Evolutionary conservation across 1,139 yeast species (phyloP).

Genomic region (Magnusiomyces suaveolens): DNA sequence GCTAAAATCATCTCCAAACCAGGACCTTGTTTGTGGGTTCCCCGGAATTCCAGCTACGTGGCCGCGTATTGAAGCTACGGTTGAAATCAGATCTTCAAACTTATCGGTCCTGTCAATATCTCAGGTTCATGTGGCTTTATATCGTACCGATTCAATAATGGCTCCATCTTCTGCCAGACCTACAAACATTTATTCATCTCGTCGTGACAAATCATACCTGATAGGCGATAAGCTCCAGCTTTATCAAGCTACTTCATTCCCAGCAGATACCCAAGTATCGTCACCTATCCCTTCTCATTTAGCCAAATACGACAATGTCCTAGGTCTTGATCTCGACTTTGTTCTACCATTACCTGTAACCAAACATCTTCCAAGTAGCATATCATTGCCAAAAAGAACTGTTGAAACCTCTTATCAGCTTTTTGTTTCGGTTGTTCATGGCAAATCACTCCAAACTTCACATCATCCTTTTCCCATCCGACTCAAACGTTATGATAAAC

Average conservation of each 20-base stretch:
- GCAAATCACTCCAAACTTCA: slow-evolving; percentile 19
- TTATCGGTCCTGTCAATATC: slow-evolving; percentile 23
- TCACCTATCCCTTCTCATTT: neutral
- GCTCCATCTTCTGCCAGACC: slow-evolving; percentile 31
- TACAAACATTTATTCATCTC: slow-evolving; percentile 24
- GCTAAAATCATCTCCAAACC: slow-evolving; percentile 33
- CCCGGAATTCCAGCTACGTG: slow-evolving; percentile 37
- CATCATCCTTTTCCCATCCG: slow-evolving; percentile 32
- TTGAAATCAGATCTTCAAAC: slow-evolving; percentile 31
- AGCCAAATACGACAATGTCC: slow-evolving; percentile 22
- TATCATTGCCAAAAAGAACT: slow-evolving; percentile 27
- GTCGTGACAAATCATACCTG: slow-evolving; percentile 31
- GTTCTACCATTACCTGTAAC: slow-evolving; percentile 30
- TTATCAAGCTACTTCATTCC: slow-evolving; percentile 24
- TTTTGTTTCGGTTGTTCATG: slow-evolving; percentile 28
- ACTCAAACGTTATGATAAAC: slow-evolving; percentile 33
- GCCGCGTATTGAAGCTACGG: slow-evolving; percentile 35
- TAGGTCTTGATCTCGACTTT: slow-evolving; percentile 35
- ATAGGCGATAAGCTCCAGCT: slow-evolving; percentile 29
- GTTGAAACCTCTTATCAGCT: slow-evolving; percentile 31
- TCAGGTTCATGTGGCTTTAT: slow-evolving; percentile 31
- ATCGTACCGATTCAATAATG: slow-evolving; percentile 33
- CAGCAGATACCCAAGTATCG: neutral
- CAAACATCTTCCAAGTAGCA: slow-evolving; percentile 32
- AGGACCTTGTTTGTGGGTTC: slow-evolving; percentile 35